Conservation (phyloP, 2,329 filamentous ascomycete genomes). For the Chaetomium sp. region DNA sequence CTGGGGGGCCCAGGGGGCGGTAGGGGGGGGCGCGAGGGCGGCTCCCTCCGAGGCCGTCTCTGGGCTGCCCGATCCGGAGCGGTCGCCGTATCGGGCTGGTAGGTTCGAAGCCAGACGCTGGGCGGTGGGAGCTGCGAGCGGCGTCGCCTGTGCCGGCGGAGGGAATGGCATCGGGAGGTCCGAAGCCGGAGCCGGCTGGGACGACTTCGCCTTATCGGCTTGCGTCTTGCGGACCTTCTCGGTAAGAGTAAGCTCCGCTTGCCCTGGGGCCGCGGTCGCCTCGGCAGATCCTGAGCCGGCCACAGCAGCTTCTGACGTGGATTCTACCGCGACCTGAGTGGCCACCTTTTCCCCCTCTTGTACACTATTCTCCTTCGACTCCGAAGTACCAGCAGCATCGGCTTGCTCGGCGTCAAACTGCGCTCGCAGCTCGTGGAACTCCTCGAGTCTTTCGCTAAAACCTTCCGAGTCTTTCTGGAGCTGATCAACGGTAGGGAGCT, state of each 20-base stretch:
- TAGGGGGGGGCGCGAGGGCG: slow-evolving; percentile 60
- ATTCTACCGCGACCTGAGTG: slow-evolving; percentile 22
- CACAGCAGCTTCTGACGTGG: slow-evolving; percentile 25
- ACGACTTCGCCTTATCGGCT: slow-evolving; percentile 63
- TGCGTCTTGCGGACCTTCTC: slow-evolving; percentile 82
- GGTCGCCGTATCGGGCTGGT: slow-evolving; percentile 66
- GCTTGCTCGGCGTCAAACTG: slow-evolving; percentile 64
- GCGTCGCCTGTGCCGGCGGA: slow-evolving; percentile 72
- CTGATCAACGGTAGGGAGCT: slow-evolving; percentile 54
- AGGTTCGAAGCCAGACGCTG: slow-evolving; percentile 83
- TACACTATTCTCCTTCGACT: slow-evolving; percentile 29
- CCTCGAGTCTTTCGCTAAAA: slow-evolving; percentile 72
- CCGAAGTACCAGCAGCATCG: slow-evolving; percentile 31
- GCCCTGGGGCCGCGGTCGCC: slow-evolving; percentile 21
- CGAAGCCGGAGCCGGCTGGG: slow-evolving; percentile 55
- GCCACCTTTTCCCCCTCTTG: slow-evolving; percentile 15
- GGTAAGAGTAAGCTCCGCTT: slow-evolving; percentile 64
- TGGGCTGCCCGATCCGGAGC: slow-evolving; percentile 79
- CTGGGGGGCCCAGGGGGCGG: slow-evolving; percentile 96
- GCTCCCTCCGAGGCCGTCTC: slow-evolving; percentile 49
- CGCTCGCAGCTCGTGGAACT: slow-evolving; percentile 80
- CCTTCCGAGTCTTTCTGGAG: slow-evolving; percentile 59
- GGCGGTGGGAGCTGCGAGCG: slow-evolving; percentile 84
- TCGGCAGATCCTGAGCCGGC: slow-evolving; percentile 1
- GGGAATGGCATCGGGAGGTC: slow-evolving; percentile 78